A percentile compares a stretch with the other conserved stretches of the same genome.
Conservation (phyloP, 305 asterid species). For the Fraxinus greggii region DNA sequence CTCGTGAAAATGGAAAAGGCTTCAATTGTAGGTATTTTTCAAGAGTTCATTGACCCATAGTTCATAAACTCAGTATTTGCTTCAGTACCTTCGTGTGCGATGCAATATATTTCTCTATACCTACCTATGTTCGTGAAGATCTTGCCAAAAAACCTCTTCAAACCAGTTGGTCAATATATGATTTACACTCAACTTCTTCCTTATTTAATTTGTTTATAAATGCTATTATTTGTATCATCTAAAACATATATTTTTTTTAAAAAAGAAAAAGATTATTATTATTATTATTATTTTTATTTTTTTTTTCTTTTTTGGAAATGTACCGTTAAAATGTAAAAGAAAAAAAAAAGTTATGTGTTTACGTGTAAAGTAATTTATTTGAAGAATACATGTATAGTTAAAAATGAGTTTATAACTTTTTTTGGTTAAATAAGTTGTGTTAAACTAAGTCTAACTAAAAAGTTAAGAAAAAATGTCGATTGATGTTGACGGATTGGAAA, state of each 20-base stretch:
- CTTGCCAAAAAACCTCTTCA: too few species aligned
- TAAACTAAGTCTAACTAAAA: not conserved
- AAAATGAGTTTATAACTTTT: not conserved
- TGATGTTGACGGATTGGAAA: not conserved
- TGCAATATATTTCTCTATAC: too few species aligned
- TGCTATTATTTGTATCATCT: not conserved
- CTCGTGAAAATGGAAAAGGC: not conserved
- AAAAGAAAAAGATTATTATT: too few species aligned
- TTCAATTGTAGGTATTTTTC: not conserved
- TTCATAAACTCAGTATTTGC: not conserved
- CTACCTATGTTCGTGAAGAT: not conserved
- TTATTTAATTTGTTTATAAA: too few species aligned
- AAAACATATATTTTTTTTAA: too few species aligned
- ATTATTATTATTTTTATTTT: too few species aligned
- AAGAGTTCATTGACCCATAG: not conserved
- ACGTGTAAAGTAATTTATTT: too few species aligned
- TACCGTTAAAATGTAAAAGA: too few species aligned
- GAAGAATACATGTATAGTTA: too few species aligned
- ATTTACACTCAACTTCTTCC: not conserved
- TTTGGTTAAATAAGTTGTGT: not conserved
- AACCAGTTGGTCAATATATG: not conserved
- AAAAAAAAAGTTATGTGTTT: not conserved
- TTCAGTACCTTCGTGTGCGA: too few species aligned
- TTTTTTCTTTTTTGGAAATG: too few species aligned
- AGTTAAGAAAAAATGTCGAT: not conserved